Percentiles rank a stretch among this genome's conserved stretches.
phyloP scores from a whole-genome alignment of 192 early-diverging fungal species.

The Rhizophagus sp. region DNA sequence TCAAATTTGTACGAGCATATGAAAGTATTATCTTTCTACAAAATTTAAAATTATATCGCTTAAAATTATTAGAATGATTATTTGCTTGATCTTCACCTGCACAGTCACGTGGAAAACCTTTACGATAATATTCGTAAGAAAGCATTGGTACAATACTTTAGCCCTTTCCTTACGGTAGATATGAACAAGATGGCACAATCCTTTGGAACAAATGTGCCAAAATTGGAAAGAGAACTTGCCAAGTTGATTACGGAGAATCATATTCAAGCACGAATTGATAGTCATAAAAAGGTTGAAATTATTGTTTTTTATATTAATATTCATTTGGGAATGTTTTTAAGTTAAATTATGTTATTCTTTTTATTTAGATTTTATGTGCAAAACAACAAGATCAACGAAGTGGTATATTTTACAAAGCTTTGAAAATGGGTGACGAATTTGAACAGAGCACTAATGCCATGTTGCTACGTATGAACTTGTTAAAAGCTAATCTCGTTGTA shows the following conservation, averaged over 20 bases:
- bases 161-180: constrained; percentile 78
- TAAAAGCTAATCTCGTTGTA: constrained; percentile 54
- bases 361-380: constrained; percentile 60
- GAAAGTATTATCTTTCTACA: neutral
- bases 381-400: constrained; percentile 70
- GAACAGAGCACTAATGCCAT: constrained; percentile 59
- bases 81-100: constrained; percentile 71
- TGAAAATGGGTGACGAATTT: constrained; percentile 68
- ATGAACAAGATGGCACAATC: constrained; percentile 74
- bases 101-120: constrained; percentile 66
- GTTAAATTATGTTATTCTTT: neutral
- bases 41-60: neutral
- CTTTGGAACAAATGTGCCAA: constrained; percentile 61
- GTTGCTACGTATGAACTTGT: constrained; percentile 66
- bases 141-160: constrained; percentile 81
- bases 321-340: too few relatives aligned
- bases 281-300: constrained; percentile 74
- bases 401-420: constrained; percentile 64
- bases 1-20: neutral
- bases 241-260: constrained; percentile 68
- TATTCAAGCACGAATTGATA: constrained; percentile 81
- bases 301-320: neutral
- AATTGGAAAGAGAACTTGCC: constrained; percentile 71
- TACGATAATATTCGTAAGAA: constrained; percentile 72
- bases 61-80: constrained; percentile 42